Evolutionary conservation across 192 early-diverging fungal species (phyloP).

Genomic region (Coemansia sp.): DNA sequence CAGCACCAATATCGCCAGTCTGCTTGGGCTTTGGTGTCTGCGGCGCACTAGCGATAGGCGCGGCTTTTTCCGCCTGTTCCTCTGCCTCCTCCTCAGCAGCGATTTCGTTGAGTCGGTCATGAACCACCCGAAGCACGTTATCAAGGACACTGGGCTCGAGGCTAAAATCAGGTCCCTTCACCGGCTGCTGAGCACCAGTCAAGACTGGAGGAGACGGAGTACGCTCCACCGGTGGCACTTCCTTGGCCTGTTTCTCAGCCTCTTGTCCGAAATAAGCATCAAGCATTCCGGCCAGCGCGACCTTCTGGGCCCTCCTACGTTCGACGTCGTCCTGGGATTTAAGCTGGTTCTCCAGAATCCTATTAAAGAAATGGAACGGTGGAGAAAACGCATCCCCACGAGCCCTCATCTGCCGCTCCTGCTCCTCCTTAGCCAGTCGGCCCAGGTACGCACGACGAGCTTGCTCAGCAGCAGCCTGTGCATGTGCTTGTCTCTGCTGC

Average conservation of each 20-base stretch:
- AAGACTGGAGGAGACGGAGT: not conserved
- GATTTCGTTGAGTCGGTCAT: constrained; percentile 39
- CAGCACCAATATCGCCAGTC: too few relatives aligned
- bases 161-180: constrained; percentile 7
- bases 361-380: constrained; percentile 47
- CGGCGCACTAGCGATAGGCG: not conserved
- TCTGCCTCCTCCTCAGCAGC: constrained; percentile 24
- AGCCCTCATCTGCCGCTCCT: constrained; percentile 10
- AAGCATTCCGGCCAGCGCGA: constrained; percentile 27
- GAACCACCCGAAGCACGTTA: constrained; percentile 44
- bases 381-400: constrained; percentile 22
- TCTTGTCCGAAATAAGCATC: constrained; percentile 34
- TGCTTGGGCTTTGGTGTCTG: too few relatives aligned
- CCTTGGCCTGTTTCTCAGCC: not conserved
- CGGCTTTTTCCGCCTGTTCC: not conserved
- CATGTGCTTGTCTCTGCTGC: constrained; percentile 25
- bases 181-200: not conserved
- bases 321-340: constrained; percentile 41
- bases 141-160: constrained; percentile 31
- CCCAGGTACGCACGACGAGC: constrained; percentile 27
- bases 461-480: constrained; percentile 16
- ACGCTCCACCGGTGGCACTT: not conserved
- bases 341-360: constrained; percentile 39
- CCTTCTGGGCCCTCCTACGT: constrained; percentile 33
- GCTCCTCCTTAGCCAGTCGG: constrained; percentile 23